Percentiles rank a stretch among this genome's conserved stretches.
Conservation (phyloP, 768 basidiomycete species). For the Pisolithus albus region DNA sequence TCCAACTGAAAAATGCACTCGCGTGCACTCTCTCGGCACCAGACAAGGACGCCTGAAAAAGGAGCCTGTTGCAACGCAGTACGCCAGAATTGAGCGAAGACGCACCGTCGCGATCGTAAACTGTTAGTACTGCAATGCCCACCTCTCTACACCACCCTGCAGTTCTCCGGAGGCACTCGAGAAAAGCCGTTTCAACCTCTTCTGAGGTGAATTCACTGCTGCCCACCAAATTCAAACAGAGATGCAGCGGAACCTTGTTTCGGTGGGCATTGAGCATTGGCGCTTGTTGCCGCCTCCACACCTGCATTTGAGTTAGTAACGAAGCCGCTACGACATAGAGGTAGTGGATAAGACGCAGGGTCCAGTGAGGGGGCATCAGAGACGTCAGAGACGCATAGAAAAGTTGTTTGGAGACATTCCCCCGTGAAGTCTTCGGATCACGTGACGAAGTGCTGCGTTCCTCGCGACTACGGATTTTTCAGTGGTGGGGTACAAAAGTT, state of each 20-base stretch:
- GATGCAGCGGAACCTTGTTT: constrained; percentile 54
- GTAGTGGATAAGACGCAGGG: constrained; percentile 53
- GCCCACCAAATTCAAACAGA: constrained; percentile 58
- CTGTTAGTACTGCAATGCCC: constrained; percentile 58
- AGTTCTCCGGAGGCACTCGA: constrained; percentile 47
- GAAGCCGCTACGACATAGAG: constrained; percentile 43
- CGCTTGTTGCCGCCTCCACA: constrained; percentile 33
- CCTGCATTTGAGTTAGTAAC: constrained; percentile 35
- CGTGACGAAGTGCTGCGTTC: neutral
- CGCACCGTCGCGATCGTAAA: constrained; percentile 70
- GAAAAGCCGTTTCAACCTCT: constrained; percentile 35
- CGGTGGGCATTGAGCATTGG: constrained; percentile 45
- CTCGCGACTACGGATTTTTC: neutral
- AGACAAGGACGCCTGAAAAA: constrained; percentile 34
- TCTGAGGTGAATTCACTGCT: constrained; percentile 31
- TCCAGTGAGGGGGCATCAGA: constrained; percentile 36
- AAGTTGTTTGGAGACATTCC: neutral
- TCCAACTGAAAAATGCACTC: constrained; percentile 28
- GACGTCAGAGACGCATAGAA: neutral
- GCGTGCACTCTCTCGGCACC: constrained; percentile 36
- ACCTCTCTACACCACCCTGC: constrained; percentile 56
- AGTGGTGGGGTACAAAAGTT: no score
- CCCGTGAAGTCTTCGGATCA: neutral
- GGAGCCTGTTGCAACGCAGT: constrained; percentile 5
- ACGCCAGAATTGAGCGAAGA: neutral